Conservation (phyloP, 306 rosid genomes). For the Dryas drummondii region DNA sequence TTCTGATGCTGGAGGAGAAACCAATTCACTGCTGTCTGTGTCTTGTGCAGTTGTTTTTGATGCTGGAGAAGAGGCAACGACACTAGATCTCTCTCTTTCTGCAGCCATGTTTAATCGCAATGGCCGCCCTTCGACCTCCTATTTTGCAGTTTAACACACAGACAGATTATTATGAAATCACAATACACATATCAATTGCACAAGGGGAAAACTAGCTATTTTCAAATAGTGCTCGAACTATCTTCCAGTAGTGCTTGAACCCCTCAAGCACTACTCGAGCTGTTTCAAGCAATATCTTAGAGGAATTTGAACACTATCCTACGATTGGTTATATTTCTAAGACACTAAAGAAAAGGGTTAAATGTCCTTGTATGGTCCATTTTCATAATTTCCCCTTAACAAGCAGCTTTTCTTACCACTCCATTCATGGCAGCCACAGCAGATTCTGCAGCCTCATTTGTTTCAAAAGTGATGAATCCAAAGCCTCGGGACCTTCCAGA, state of each 20-base stretch:
- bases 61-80: conserved; percentile 35
- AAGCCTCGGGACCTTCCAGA: conserved; percentile 81
- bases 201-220: not conserved
- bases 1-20: conserved; percentile 27
- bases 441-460: conserved; percentile 55
- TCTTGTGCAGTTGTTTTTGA: conserved; percentile 27
- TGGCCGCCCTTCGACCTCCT: conserved; percentile 84
- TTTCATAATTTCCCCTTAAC: too few species aligned
- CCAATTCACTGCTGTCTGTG: conserved; percentile 47
- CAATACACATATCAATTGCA: not conserved
- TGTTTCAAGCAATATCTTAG: too few species aligned
- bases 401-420: conserved; percentile 54
- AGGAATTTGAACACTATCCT: too few species aligned
- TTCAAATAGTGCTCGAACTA: too few species aligned
- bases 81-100: conserved; percentile 25
- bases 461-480: conserved; percentile 81
- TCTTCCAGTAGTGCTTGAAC: too few species aligned
- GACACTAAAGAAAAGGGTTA: too few species aligned
- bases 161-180: not conserved
- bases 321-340: too few species aligned
- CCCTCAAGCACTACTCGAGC: too few species aligned
- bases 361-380: too few species aligned
- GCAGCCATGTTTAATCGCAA: conserved; percentile 67
- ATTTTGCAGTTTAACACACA: conserved; percentile 13
- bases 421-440: conserved; percentile 72